Base-by-base conservation (phyloP, 78 protist genomes). In the Isochrysis galbana region DNA sequence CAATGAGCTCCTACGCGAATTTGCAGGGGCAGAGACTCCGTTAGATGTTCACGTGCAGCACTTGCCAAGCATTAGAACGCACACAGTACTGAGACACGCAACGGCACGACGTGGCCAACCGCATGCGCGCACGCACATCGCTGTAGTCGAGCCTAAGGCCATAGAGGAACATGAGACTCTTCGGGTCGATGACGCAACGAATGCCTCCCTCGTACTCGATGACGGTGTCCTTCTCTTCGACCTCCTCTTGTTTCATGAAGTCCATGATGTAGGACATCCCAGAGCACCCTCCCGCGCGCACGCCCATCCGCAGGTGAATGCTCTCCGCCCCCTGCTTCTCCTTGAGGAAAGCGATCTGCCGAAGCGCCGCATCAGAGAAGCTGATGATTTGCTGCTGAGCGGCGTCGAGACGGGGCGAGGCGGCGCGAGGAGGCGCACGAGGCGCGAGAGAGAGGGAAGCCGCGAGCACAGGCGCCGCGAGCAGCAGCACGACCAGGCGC, bases 251-350 rank as follows among this genome's bases (percentile, higher is more conserved):
- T 29, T 5, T 2, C 42, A 78, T 78, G 42, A 78, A 7, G 21
- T 78, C 86, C 86, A 78, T 78, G n/a, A 78, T 46, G 86, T 78
- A 78, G 34, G 42, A 36, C 86, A 78, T 78, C 25, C 86, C 86
- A 1, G 48, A 41, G 86, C 86, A 78, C 38, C 86, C 86, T 11
- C 86, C 86, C 48, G 86, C 2, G 0, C 86, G 86, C 46, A 78
- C 86, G 86, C 86, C 86, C 86, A 78, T 78, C 19, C 86, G 86
- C 36, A 78, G 1, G 42, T 3, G 22, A 23, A 41, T 1, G 17
- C 10, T 7, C 34, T 41, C 86, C 32, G 29, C 1, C 29, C 47
- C 47, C 47, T 38, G 22, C 86, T 34, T 39, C 84, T 34, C 45
- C 21, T 23, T 7, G 32, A 78, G 26, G n/a, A 3, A 32, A 4